phyloP scores from a whole-genome alignment of 2,329 filamentous ascomycete species.

The Hypoxylon sp. region DNA sequence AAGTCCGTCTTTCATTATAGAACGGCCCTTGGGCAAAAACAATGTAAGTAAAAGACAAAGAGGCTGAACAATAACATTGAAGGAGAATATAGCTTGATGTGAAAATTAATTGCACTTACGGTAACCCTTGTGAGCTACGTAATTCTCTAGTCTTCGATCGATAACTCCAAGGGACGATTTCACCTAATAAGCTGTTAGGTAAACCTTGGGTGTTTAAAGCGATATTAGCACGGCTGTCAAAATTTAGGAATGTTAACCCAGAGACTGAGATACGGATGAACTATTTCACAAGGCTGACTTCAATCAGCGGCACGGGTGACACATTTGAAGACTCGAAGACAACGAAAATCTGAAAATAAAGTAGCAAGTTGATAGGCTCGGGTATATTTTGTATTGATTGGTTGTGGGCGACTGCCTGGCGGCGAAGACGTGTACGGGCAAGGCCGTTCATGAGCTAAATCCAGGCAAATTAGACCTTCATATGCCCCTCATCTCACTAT shows the following conservation, averaged over 20 bases:
- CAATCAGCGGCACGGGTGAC: background rate
- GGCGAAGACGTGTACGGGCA: constrained; percentile 1
- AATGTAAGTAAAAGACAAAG: constrained; percentile 2
- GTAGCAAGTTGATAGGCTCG: background rate
- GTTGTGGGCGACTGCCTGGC: background rate
- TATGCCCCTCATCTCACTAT: constrained; percentile 20
- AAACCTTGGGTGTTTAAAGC: background rate
- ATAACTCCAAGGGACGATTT: background rate
- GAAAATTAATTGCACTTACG: background rate
- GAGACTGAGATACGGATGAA: background rate
- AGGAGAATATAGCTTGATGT: background rate
- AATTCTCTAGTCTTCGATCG: background rate
- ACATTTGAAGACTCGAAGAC: background rate
- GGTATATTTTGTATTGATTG: constrained; percentile 14
- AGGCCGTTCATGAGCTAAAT: background rate
- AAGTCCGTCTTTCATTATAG: background rate
- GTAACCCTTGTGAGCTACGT: background rate
- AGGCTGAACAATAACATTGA: background rate
- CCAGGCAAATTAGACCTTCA: background rate
- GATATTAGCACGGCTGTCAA: background rate
- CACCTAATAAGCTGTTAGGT: background rate
- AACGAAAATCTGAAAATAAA: background rate
- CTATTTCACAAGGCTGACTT: background rate
- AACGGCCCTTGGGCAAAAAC: background rate
- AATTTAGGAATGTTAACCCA: background rate